Percentiles rank a stretch among this genome's conserved stretches.
Evolutionary conservation across 805 yeast species (phyloP).

Genomic region (Wickerhamiella allomyrinae): DNA sequence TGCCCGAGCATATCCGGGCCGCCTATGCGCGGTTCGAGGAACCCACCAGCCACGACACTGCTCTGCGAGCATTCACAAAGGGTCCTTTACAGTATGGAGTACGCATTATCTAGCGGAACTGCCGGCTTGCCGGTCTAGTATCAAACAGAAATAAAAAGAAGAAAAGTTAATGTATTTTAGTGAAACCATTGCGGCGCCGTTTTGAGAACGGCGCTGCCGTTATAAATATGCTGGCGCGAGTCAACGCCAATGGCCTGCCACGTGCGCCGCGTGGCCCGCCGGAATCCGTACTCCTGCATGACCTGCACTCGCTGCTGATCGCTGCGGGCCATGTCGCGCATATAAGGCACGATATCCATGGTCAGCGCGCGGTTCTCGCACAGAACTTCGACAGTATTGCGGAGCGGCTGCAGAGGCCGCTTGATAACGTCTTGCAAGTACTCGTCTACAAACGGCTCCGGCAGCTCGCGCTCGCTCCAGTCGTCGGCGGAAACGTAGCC

Average conservation of each 20-base stretch:
- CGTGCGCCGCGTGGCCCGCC: constrained; percentile 14
- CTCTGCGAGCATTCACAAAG: constrained; percentile 12
- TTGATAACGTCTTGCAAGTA: background rate
- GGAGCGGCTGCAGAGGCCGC: constrained; percentile 1
- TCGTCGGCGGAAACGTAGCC: background rate
- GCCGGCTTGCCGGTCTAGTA: background rate
- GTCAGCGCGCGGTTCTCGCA: constrained; percentile 4
- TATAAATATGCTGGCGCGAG: constrained; percentile 1
- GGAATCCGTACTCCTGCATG: constrained; percentile 1
- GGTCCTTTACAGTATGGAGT: constrained; percentile 10
- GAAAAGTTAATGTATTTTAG: background rate
- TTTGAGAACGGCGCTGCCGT: background rate
- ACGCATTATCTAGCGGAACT: background rate
- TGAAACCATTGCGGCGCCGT: background rate
- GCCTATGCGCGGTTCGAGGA: constrained; percentile 16
- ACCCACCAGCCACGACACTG: constrained; percentile 9
- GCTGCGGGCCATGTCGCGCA: constrained; percentile 20
- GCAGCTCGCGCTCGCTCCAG: constrained; percentile 5
- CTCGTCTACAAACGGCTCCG: background rate
- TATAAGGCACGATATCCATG: constrained; percentile 19
- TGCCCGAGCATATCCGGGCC: constrained; percentile 17
- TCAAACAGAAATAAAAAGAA: background rate
- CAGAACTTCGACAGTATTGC: background rate
- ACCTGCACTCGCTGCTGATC: constrained; percentile 12
- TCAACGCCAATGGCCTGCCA: constrained; percentile 16